Evolutionary conservation across 768 basidiomycete species (phyloP), one percentile per base, ranked within the genome.

Genomic region (Rhodotorula diobovata): DNA sequence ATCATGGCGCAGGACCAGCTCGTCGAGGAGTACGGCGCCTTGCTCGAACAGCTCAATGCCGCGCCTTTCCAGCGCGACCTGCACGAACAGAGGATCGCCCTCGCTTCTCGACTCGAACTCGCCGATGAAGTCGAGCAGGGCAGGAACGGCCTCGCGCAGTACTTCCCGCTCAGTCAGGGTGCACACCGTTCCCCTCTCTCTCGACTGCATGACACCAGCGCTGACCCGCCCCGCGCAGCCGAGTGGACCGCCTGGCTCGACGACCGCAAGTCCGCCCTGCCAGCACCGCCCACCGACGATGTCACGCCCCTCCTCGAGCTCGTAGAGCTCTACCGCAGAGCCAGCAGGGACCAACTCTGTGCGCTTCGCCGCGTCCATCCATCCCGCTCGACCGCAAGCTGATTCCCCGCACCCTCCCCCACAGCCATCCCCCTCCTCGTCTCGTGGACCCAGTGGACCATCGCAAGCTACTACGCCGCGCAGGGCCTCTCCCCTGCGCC

Each of bases 261-360:
- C 43, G 81, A 85, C 20, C 80, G 82, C 30, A 89, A 87, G 78
- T 51, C 68, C 5, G 79, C 83, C 59, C 78, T 81, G n/a, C 76
- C 71, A 4, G 15, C 5, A 46, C 51, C 2, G 63, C 82, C 88
- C 72, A 65, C 88, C 32, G 82, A 86, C n/a, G 84, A 84, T 4
- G 78, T 80, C 28, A 82, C 84, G 57, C 86, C 85, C 15, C 81
- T 86, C 32, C 75, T 84, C 55, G 86, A 86, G 56, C 77, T 91
- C 51, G 79, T 90, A 68, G 82, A 83, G 25, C 76, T 89, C 50
- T 92, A 88, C 78, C 80, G 82, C 50, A 84, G 84, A 46, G 90
- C 91, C 32, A 88, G 88, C 76, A 81, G 79, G 18, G 91, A 93
- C 76, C 92, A 91, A 79, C 79, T 92, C 46, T 92, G 91, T 92